Evolutionary conservation across 2,329 filamentous ascomycete genomes (phyloP).

Genomic region (Mariannaea sp.): DNA sequence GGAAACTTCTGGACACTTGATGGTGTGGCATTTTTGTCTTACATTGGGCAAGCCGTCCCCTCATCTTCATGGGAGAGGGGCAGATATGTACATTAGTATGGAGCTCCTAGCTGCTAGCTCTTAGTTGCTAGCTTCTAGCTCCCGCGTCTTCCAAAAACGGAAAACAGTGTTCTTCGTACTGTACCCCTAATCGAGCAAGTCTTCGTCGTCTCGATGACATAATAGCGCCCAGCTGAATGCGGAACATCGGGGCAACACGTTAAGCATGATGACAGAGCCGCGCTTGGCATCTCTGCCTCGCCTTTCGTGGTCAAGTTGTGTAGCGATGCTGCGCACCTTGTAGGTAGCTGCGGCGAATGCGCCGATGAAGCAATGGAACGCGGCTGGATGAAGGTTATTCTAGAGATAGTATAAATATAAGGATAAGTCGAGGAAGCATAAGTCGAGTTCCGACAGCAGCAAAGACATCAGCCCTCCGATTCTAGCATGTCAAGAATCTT

Average conservation of each 20-base stretch:
- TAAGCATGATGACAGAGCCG: neutral
- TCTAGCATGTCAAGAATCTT: neutral
- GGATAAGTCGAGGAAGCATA: neutral
- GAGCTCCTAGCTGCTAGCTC: too few species aligned
- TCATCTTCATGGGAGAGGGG: too few species aligned
- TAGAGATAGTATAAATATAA: neutral
- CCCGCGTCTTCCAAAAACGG: conserved; percentile 4
- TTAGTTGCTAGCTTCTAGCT: neutral
- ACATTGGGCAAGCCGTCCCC: too few species aligned
- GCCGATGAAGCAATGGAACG: neutral
- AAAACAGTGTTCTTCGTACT: conserved; percentile 4
- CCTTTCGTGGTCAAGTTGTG: too few species aligned
- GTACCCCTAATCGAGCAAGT: neutral
- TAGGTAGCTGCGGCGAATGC: too few species aligned
- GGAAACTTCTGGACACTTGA: neutral
- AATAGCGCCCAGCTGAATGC: neutral
- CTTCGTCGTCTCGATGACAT: neutral
- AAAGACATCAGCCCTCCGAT: neutral
- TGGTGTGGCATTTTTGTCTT: neutral
- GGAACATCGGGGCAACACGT: neutral
- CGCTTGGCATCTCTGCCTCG: neutral
- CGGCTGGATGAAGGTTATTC: neutral
- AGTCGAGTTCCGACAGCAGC: too few species aligned
- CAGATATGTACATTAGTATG: too few species aligned
- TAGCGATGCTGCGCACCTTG: too few species aligned